phyloP scores from a whole-genome alignment of 192 early-diverging fungal species.

The Coemansia sp. region DNA sequence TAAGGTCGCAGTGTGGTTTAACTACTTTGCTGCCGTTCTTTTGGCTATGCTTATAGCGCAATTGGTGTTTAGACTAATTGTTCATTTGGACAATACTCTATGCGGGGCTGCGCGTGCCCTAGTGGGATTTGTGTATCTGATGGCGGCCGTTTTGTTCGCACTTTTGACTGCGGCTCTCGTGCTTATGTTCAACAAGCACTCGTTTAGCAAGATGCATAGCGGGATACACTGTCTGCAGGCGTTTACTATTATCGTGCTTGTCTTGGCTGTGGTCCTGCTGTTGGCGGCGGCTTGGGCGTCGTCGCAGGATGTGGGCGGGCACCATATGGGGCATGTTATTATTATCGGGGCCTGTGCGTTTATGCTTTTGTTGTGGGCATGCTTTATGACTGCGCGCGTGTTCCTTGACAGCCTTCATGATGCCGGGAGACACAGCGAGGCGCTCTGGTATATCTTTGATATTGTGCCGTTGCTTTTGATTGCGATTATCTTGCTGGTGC shows the following conservation, averaged over 20 bases:
- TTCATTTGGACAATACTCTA: slow-evolving; percentile 48
- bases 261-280: slow-evolving; percentile 32
- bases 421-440: slow-evolving; percentile 48
- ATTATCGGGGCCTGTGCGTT: slow-evolving; percentile 39
- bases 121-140: slow-evolving; percentile 41
- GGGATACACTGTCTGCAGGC: slow-evolving; percentile 54
- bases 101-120: slow-evolving; percentile 29
- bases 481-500: slow-evolving; percentile 42
- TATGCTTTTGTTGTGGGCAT: slow-evolving; percentile 41
- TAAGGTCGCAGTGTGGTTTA: slow-evolving; percentile 45
- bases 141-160: slow-evolving; percentile 27
- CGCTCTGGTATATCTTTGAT: slow-evolving; percentile 52
- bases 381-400: slow-evolving; percentile 50
- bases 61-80: slow-evolving; percentile 47
- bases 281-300: slow-evolving; percentile 33
- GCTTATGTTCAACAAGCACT: slow-evolving; percentile 51
- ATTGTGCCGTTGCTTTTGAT: slow-evolving; percentile 48
- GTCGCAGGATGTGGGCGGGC: slow-evolving; percentile 34
- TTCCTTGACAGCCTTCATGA: slow-evolving; percentile 37
- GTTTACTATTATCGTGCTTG: slow-evolving; percentile 41
- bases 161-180: slow-evolving; percentile 43
- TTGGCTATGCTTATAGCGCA: slow-evolving; percentile 38
- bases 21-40: slow-evolving; percentile 50
- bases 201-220: slow-evolving; percentile 25
- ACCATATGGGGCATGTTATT: slow-evolving; percentile 53